Conservation (phyloP, 2,329 filamentous ascomycete species). For the Penicillium psychrosexuale region DNA sequence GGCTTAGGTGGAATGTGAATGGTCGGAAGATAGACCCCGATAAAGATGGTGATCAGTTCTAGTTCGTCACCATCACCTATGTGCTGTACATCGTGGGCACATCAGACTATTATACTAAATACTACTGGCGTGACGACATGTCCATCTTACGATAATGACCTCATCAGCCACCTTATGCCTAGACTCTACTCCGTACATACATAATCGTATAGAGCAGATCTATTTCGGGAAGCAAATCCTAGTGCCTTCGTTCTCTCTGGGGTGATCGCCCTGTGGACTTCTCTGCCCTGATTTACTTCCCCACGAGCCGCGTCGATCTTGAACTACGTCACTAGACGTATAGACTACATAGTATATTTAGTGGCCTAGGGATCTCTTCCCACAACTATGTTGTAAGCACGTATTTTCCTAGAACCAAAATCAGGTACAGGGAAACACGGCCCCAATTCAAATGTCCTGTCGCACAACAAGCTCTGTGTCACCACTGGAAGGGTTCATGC, state of each 20-base stretch:
- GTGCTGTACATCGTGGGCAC: not conserved
- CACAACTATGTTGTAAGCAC: not conserved
- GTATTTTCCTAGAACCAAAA: not conserved
- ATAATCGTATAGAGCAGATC: not conserved
- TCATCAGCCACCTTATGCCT: not conserved
- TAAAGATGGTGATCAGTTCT: not conserved
- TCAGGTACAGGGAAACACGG: not conserved
- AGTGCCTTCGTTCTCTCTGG: not conserved
- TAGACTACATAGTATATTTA: not conserved
- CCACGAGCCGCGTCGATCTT: not conserved
- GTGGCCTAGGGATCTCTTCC: not conserved
- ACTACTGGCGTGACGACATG: not conserved
- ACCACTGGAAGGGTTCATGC: not conserved
- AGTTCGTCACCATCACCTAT: constrained; percentile 5
- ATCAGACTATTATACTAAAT: not conserved
- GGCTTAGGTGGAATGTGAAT: not conserved
- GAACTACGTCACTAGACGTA: not conserved
- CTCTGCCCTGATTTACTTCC: not conserved
- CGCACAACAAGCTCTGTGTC: not conserved
- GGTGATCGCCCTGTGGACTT: not conserved
- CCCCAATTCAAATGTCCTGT: not conserved
- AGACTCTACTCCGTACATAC: not conserved
- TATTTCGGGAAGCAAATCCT: not conserved
- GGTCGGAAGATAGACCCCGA: not conserved
- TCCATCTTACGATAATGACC: not conserved